Percentiles rank a stretch among this genome's conserved stretches.
phyloP scores from a whole-genome alignment of 768 basidiomycete genomes.

The Boletus reticulatus region DNA sequence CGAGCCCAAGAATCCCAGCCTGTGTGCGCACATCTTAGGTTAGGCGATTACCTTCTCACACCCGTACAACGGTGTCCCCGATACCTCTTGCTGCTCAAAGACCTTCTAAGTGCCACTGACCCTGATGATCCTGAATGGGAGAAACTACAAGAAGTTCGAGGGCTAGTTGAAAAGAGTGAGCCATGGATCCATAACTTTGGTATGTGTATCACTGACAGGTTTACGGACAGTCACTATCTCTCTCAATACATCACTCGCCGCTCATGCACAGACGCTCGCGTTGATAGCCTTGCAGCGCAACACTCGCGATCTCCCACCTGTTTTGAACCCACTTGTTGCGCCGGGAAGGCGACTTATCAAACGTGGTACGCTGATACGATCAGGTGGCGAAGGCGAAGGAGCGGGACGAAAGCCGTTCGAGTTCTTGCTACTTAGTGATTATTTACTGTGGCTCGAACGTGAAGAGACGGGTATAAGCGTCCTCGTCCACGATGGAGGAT shows the following conservation, averaged over 20 bases:
- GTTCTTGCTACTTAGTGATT: constrained; percentile 82
- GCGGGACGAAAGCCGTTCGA: constrained; percentile 44
- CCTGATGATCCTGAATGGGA: constrained; percentile 65
- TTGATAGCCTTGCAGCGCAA: constrained; percentile 78
- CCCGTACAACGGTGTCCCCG: constrained; percentile 87
- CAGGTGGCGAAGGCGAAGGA: constrained; percentile 42
- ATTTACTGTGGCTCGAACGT: constrained; percentile 70
- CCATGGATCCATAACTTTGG: not conserved
- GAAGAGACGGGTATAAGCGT: constrained; percentile 37
- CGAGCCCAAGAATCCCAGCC: constrained; percentile 64
- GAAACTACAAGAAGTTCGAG: constrained; percentile 56
- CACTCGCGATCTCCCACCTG: constrained; percentile 73
- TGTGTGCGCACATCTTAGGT: constrained; percentile 67
- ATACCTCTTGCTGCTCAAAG: constrained; percentile 80
- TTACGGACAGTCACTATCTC: constrained; percentile 61
- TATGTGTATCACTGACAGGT: constrained; percentile 5
- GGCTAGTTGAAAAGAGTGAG: constrained; percentile 74
- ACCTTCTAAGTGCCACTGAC: constrained; percentile 68
- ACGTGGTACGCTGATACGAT: constrained; percentile 59
- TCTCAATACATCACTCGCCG: constrained; percentile 75
- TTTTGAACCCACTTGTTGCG: constrained; percentile 70
- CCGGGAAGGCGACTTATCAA: constrained; percentile 82
- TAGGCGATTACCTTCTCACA: constrained; percentile 84
- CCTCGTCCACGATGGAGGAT: constrained; percentile 17
- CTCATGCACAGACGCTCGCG: constrained; percentile 71